A percentile compares a stretch with the other conserved stretches of the same genome.
Conservation (phyloP, 139 green algal species). For the Coccomyxa sp. region DNA sequence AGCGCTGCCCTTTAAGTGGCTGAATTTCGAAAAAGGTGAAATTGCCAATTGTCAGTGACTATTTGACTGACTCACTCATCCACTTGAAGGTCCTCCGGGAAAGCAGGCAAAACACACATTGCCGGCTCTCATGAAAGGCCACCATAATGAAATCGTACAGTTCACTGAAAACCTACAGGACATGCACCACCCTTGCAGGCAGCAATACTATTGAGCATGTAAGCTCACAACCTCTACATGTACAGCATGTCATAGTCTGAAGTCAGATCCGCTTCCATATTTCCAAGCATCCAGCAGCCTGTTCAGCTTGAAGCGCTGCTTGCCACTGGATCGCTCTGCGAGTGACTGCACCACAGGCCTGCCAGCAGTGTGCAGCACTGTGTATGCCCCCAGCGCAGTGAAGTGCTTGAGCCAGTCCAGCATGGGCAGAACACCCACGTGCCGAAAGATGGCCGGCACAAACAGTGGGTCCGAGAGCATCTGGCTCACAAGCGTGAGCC, state of each 20-base stretch:
- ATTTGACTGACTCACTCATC: no score
- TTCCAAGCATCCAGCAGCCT: conserved; percentile 45
- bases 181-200: no score
- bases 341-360: background rate
- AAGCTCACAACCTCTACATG: no score
- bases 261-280: conserved; percentile 64
- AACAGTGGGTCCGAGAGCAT: conserved; percentile 52
- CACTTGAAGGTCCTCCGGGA: no score
- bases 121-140: no score
- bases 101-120: no score
- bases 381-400: conserved; percentile 28
- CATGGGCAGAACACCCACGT: conserved; percentile 34
- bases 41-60: no score
- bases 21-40: no score
- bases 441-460: conserved; percentile 56
- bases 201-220: no score
- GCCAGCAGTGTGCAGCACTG: conserved; percentile 12
- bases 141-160: no score
- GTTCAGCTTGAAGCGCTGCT: conserved; percentile 12
- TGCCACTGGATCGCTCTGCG: background rate
- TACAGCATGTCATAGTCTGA: conserved; percentile 27
- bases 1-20: no score
- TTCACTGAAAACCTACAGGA: no score
- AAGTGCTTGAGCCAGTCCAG: conserved; percentile 47
- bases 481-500: conserved; percentile 39